Evolutionary conservation across 2,329 filamentous ascomycete genomes (phyloP), one percentile per base, ranked within the genome.

Genomic region (Microsporum canis): DNA sequence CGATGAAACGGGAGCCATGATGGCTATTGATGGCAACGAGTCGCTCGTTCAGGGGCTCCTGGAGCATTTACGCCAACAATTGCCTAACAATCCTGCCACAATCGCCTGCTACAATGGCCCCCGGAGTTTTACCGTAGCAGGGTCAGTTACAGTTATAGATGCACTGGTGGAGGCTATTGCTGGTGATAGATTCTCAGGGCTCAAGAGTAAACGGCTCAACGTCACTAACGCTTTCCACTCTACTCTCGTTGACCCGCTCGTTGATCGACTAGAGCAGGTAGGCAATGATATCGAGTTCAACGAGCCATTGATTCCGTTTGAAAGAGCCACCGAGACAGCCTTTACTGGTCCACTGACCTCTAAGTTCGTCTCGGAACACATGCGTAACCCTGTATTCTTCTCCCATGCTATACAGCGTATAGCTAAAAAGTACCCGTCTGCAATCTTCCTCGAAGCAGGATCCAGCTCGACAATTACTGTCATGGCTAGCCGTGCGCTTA

Each of bases 351-450:
- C 2, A 8, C n/a, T 17, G n/a, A 14, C 4, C 39, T 12, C 7
- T 7, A 17, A 7, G 4, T 43, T 58, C 62, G 5, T 75, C 1
- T 53, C 72, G 0, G 59, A 71, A 0, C 79, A 81, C 57, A 73
- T 77, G 67, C 64, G 77, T 0, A 41, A 73, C 0, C 76, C 79
- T 0, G 79, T 81, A 0, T 79, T 70, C 64, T 80, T 81, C 65
- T 38, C 70, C 7, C 70, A 79, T 1, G 79, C 77, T 0, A 58
- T 79, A 0, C 63, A 72, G 38, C 65, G 17, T 23, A 23, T 23
- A 77, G 0, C 65, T 80, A 60, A 71, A 0, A 3, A n/a, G 0
- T 63, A 62, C 17, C 61, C 14, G 43, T 5, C 43, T 17, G 12
- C 14, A 2, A 47, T 72, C 5, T 78, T 64, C 58, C 68, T 78